Evolutionary conservation across 805 yeast species (phyloP).

Genomic region (Scheffersomyces ergatensis): DNA sequence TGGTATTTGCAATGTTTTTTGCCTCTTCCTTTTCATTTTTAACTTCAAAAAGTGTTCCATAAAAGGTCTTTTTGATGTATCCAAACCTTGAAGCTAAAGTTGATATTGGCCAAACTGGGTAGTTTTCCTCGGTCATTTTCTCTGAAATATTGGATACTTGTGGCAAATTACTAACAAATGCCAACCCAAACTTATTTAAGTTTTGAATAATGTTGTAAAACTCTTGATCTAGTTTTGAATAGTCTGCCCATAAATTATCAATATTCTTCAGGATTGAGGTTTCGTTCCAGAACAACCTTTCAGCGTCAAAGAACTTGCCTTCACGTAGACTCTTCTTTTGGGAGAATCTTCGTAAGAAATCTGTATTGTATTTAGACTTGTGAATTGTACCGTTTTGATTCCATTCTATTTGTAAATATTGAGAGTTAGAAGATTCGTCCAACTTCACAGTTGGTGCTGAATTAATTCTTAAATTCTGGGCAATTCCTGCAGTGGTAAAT

Average conservation of each 20-base stretch:
- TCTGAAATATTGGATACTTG: constrained; percentile 22
- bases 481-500: constrained; percentile 57
- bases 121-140: constrained; percentile 38
- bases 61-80: constrained; percentile 66
- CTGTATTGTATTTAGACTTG: constrained; percentile 37
- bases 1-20: constrained; percentile 68
- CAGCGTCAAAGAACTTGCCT: constrained; percentile 34
- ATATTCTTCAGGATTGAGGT: constrained; percentile 19
- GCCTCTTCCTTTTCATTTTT: constrained; percentile 44
- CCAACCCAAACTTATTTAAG: constrained; percentile 56
- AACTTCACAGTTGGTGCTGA: constrained; percentile 29
- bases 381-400: constrained; percentile 19
- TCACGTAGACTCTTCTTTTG: constrained; percentile 25
- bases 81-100: constrained; percentile 54
- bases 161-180: constrained; percentile 55
- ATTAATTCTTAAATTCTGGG: constrained; percentile 32
- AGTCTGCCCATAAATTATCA: constrained; percentile 23
- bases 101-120: constrained; percentile 39
- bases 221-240: constrained; percentile 20
- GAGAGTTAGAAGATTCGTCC: constrained; percentile 16
- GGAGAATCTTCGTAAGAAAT: constrained; percentile 47
- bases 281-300: constrained; percentile 39
- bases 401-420: constrained; percentile 41
- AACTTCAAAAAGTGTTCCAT: constrained; percentile 72
- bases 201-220: constrained; percentile 41